Evolutionary conservation across 225 moss, liverwort and hornwort species (phyloP).

Genomic region (Takakia lepidozioides): DNA sequence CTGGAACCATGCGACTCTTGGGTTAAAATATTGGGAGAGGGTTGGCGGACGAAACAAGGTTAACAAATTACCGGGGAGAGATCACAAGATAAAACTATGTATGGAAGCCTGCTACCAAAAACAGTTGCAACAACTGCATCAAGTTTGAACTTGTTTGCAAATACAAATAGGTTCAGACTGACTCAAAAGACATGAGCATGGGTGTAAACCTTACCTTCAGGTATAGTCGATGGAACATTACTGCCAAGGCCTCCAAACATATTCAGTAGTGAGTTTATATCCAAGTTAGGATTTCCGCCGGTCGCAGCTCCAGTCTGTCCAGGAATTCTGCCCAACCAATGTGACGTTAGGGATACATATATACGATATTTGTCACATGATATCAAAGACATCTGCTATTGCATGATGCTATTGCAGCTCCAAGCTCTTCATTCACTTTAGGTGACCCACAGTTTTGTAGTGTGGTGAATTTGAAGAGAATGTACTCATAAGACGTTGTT

Average conservation of each 20-base stretch:
- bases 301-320: slow-evolving; percentile 54
- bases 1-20: background rate
- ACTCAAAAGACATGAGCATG: background rate
- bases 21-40: background rate
- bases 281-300: slow-evolving; percentile 52
- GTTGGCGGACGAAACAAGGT: background rate
- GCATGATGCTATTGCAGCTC: no score
- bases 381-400: no score
- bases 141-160: background rate
- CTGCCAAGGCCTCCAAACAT: slow-evolving; percentile 90
- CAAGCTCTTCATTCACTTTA: no score
- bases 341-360: no score
- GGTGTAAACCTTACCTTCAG: slow-evolving; percentile 57
- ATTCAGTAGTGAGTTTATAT: slow-evolving; percentile 73
- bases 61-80: background rate
- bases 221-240: slow-evolving; percentile 32
- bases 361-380: no score
- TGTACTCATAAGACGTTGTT: no score
- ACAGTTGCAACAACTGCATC: background rate
- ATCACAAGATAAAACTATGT: background rate
- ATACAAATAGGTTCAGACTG: background rate
- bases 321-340: slow-evolving; percentile 32
- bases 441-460: no score
- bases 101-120: background rate
- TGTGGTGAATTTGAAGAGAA: no score